Evolutionary conservation across 1,284 basidiomycete species (phyloP).

Genomic region (Ganoderma sinense): DNA sequence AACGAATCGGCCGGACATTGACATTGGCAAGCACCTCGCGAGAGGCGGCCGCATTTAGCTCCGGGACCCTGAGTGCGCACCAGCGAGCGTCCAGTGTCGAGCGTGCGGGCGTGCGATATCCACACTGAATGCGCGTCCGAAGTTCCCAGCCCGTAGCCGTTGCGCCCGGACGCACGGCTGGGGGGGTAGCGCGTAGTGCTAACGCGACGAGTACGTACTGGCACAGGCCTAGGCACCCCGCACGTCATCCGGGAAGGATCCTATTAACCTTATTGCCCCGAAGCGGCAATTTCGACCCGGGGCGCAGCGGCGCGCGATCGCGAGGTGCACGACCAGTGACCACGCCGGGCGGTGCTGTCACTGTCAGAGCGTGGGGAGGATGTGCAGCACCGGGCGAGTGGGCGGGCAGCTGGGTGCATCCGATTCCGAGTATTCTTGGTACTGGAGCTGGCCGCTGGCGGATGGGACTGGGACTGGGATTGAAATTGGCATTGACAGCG

Average conservation of each 20-base stretch:
- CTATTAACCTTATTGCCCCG: constrained; percentile 11
- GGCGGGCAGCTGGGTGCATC: too few species aligned
- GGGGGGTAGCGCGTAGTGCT: too few species aligned
- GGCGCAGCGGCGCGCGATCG: not conserved
- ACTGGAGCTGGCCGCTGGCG: not conserved
- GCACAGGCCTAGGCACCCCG: constrained; percentile 1
- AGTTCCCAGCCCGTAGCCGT: too few species aligned
- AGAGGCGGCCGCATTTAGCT: not conserved
- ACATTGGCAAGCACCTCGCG: not conserved
- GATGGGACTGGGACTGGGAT: not conserved
- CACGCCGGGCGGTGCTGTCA: not conserved
- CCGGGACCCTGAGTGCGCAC: not conserved
- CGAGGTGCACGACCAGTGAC: not conserved
- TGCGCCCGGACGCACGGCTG: too few species aligned
- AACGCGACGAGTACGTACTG: not conserved
- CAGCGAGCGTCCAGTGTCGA: not conserved
- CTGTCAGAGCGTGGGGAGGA: constrained; percentile 2
- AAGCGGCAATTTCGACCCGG: constrained; percentile 14
- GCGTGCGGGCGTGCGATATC: too few species aligned
- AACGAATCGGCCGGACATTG: not conserved
- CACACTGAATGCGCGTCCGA: not conserved
- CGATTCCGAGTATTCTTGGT: not conserved
- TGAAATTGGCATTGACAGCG: not conserved
- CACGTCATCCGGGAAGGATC: constrained; percentile 2
- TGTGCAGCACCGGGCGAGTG: not conserved